Conservation (phyloP, 169 alveolate species). For the Babesia ovata region DNA sequence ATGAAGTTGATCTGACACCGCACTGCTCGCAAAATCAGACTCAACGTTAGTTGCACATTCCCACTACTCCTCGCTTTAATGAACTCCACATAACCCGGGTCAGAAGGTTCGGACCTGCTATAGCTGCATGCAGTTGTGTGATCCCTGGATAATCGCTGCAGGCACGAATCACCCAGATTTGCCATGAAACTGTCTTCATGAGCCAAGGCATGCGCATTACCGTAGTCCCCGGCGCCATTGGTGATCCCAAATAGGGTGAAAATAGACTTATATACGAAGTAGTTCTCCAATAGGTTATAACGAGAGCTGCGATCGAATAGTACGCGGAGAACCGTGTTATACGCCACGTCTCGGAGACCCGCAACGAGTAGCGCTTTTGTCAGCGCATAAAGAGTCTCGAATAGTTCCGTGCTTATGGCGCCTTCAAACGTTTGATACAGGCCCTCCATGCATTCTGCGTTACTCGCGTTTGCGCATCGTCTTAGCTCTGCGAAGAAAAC, state of each 20-base stretch:
- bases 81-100: conserved; percentile 17
- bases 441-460: conserved; percentile 47
- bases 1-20: conserved; percentile 36
- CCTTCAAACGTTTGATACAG: conserved; percentile 23
- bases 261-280: conserved; percentile 47
- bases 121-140: neutral
- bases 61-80: neutral
- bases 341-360: conserved; percentile 13
- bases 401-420: neutral
- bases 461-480: conserved; percentile 23
- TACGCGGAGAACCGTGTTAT: conserved; percentile 16
- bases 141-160: conserved; percentile 1
- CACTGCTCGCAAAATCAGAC: neutral
- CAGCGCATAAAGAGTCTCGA: conserved; percentile 43
- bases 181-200: too few relatives aligned
- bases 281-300: conserved; percentile 48
- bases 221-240: neutral
- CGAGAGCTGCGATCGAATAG: conserved; percentile 14
- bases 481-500: conserved; percentile 17
- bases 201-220: neutral
- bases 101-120: neutral
- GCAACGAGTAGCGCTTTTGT: conserved; percentile 35
- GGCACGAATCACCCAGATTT: neutral
- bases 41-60: neutral
- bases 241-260: neutral